Percentiles rank a stretch among this genome's conserved stretches.
Evolutionary conservation across 176 grass and related monocot genomes (phyloP).

Genomic region (Ensete ventricosum): DNA sequence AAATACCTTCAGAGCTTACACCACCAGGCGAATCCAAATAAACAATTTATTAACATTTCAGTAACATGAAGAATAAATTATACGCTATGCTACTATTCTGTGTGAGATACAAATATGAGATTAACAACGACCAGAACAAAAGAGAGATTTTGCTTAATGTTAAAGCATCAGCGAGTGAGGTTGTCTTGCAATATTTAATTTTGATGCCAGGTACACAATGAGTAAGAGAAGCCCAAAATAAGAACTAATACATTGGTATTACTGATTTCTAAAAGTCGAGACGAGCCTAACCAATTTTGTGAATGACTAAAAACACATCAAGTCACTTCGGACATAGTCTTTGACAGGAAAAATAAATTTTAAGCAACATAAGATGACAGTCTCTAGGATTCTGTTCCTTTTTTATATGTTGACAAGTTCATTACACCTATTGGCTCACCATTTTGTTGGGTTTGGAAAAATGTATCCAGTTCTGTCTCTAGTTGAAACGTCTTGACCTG

Average conservation of each 20-base stretch:
- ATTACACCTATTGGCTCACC: slow-evolving; percentile 29
- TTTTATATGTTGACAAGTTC: neutral
- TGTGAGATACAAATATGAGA: too few relatives aligned
- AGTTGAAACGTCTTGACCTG: slow-evolving; percentile 7
- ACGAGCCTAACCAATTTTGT: neutral
- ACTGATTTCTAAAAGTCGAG: neutral
- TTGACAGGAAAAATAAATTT: neutral
- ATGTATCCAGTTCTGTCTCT: slow-evolving; percentile 20
- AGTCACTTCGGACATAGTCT: too few relatives aligned
- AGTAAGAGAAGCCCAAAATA: neutral
- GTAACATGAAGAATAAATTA: too few relatives aligned
- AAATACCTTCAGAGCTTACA: too few relatives aligned
- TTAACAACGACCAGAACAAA: too few relatives aligned
- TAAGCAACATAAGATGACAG: neutral
- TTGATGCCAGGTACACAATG: too few relatives aligned
- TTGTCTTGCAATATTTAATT: too few relatives aligned
- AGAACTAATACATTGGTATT: neutral
- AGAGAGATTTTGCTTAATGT: too few relatives aligned
- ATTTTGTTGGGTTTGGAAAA: slow-evolving; percentile 33
- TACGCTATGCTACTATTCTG: too few relatives aligned
- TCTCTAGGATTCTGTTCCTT: neutral
- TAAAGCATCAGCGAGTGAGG: too few relatives aligned
- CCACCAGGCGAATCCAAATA: too few relatives aligned
- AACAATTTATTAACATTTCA: too few relatives aligned
- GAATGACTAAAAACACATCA: neutral